phyloP scores from a whole-genome alignment of 2,329 filamentous ascomycete species.

The Stagonosporopsis tanaceti region DNA sequence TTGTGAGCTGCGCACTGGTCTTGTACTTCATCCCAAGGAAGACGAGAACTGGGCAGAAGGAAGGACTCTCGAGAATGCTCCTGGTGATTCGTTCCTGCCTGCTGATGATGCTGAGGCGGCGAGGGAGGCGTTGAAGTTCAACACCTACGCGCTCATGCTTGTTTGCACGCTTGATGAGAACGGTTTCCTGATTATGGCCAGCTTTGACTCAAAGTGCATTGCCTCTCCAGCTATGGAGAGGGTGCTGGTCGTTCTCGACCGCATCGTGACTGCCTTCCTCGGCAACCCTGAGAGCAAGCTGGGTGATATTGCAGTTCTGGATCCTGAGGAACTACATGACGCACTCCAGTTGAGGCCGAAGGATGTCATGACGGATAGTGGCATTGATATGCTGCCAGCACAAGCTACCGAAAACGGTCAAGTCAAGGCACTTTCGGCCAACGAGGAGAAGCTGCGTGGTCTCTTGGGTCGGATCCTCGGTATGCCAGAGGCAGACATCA shows the following conservation, averaged over 20 bases:
- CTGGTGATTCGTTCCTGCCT: conserved; percentile 63
- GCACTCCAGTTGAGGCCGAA: conserved; percentile 35
- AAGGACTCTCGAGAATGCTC: conserved; percentile 37
- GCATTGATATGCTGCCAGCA: conserved; percentile 24
- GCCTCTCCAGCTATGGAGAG: conserved; percentile 60
- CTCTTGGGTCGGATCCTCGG: conserved; percentile 41
- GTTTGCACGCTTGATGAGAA: conserved; percentile 67
- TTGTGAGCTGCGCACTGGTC: conserved; percentile 47
- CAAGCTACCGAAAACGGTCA: conserved; percentile 3
- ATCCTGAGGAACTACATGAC: conserved; percentile 40
- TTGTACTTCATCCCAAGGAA: conserved; percentile 50
- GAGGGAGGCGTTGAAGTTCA: conserved; percentile 65
- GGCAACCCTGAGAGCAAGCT: conserved; percentile 46
- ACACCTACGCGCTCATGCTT: conserved; percentile 69
- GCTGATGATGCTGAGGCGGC: conserved; percentile 65
- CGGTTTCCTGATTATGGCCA: conserved; percentile 67
- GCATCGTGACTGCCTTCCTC: conserved; percentile 61
- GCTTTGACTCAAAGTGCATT: conserved; percentile 70
- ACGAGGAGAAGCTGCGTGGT: conserved; percentile 34
- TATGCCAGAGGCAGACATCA: conserved; percentile 46
- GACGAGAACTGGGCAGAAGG: conserved; percentile 31
- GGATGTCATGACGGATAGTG: conserved; percentile 35
- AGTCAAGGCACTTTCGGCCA: conserved; percentile 30
- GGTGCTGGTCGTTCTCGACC: conserved; percentile 61
- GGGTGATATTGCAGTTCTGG: conserved; percentile 39